Conservation (phyloP, 331 rosid species). For the Ulmus americana region DNA sequence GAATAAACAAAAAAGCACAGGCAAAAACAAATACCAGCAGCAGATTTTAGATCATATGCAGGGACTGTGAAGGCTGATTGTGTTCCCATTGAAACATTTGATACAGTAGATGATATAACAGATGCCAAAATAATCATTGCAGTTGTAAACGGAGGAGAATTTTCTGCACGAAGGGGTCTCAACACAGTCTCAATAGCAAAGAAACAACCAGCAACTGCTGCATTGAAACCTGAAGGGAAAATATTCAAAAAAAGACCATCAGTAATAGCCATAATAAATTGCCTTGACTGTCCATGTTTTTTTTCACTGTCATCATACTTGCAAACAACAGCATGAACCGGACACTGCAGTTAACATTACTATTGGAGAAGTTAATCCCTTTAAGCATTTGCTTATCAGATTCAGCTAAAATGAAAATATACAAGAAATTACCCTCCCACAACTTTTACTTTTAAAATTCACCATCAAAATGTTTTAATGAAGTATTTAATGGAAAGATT, state of each 20-base stretch:
- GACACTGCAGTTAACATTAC: too few species aligned
- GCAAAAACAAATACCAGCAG: constrained; percentile 63
- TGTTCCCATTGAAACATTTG: constrained; percentile 79
- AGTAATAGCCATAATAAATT: not conserved
- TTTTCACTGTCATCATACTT: too few species aligned
- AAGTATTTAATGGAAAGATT: constrained; percentile 14
- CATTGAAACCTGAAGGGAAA: constrained; percentile 74
- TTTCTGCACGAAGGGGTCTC: constrained; percentile 92
- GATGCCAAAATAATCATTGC: constrained; percentile 99
- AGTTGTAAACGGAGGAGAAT: constrained; percentile 95
- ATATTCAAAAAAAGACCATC: not conserved
- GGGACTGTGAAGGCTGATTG: constrained; percentile 93
- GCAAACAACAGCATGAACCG: too few species aligned
- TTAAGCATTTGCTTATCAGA: too few species aligned
- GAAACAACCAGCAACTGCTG: constrained; percentile 99
- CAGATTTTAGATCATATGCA: constrained; percentile 84
- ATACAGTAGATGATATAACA: constrained; percentile 94
- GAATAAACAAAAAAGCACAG: constrained; percentile 8
- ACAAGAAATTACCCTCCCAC: too few species aligned
- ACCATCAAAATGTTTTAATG: not conserved
- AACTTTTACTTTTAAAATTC: not conserved
- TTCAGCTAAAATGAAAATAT: too few species aligned
- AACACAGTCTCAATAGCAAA: constrained; percentile 96
- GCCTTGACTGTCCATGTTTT: not conserved
- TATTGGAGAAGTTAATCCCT: too few species aligned